Percentiles rank a stretch among this genome's conserved stretches.
Evolutionary conservation across 2,329 filamentous ascomycete genomes (phyloP).

Genomic region (Thelonectria discophora): DNA sequence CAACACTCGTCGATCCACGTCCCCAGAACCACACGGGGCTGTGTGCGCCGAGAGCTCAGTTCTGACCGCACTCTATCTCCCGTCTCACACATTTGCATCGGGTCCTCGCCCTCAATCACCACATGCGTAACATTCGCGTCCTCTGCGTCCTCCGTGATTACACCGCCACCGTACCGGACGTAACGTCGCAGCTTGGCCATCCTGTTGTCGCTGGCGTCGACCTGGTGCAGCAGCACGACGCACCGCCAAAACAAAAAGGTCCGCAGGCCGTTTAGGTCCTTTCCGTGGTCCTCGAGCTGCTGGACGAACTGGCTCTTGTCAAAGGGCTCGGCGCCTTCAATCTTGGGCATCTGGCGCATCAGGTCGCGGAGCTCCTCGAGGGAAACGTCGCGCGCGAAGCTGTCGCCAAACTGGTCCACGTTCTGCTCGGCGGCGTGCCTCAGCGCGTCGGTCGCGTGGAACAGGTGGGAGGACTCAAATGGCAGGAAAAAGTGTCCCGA

Average conservation of each 20-base stretch:
- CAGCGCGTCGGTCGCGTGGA: conserved; percentile 70
- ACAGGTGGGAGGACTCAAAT: conserved; percentile 71
- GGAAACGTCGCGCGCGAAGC: conserved; percentile 76
- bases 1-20: conserved; percentile 85
- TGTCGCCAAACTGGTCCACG: conserved; percentile 82
- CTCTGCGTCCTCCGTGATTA: conserved; percentile 59
- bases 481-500: conserved; percentile 70
- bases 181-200: conserved; percentile 61
- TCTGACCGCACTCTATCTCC: conserved; percentile 56
- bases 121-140: conserved; percentile 75
- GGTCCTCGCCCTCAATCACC: conserved; percentile 59
- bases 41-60: conserved; percentile 55
- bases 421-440: conserved; percentile 65
- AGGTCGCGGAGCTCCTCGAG: conserved; percentile 68
- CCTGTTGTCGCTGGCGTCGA: conserved; percentile 44
- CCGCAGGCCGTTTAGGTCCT: conserved; percentile 58
- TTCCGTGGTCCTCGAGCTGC: conserved; percentile 65
- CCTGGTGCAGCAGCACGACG: conserved; percentile 52
- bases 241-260: conserved; percentile 63
- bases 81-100: conserved; percentile 49
- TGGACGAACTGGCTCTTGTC: conserved; percentile 58
- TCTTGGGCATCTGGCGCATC: conserved; percentile 60
- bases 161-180: conserved; percentile 75
- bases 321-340: conserved; percentile 53
- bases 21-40: conserved; percentile 75